These are phyloP conservation scores for Casuarina equisetifolia DNA, from an alignment of 306 rosid species.

Conservation along the genomic window DNA sequence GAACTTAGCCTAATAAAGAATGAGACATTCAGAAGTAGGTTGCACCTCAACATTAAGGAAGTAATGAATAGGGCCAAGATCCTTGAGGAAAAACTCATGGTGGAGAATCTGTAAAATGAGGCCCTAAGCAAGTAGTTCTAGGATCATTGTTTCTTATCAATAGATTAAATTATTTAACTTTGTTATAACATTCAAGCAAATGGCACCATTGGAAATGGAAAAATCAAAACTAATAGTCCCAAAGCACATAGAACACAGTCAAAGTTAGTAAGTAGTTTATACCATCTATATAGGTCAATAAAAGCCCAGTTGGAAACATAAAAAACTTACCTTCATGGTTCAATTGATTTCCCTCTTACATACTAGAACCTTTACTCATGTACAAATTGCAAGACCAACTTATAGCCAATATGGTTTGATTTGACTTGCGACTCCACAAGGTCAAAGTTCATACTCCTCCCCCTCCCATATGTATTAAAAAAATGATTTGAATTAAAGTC, in stretches of 20 bases:
- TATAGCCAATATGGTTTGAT: background rate
- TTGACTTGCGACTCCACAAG: background rate
- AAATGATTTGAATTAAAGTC: background rate
- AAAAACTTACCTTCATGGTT: background rate
- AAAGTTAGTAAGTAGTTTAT: background rate
- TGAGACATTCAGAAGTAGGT: too few species aligned
- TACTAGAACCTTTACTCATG: background rate
- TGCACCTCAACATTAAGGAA: too few species aligned
- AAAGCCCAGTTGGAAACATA: background rate
- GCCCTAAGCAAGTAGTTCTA: background rate
- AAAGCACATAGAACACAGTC: background rate
- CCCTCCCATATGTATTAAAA: too few species aligned
- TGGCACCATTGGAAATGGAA: background rate
- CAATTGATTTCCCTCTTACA: background rate
- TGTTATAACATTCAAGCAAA: background rate
- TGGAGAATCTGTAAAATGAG: background rate
- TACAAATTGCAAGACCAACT: background rate
- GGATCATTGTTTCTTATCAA: background rate
- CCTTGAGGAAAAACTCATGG: too few species aligned
- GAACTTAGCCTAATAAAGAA: too few species aligned
- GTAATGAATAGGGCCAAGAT: too few species aligned
- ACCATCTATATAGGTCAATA: background rate
- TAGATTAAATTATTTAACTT: background rate
- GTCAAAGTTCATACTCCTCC: too few species aligned
- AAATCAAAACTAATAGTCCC: background rate